Conservation (phyloP, 176 grass and related monocot genomes). For the Avena insularis region DNA sequence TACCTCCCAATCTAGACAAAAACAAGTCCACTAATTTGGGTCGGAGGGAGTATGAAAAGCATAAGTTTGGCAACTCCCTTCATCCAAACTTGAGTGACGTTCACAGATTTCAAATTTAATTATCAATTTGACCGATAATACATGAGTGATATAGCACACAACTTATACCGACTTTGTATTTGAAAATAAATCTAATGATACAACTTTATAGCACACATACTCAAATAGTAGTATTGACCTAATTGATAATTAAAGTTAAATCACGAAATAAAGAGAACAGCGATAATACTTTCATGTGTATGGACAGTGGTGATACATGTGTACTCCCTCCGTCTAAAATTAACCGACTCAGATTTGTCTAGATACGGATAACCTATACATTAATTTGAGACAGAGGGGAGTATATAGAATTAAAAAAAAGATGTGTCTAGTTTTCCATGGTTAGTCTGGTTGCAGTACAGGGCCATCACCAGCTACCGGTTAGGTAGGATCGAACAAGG, state of each 20-base stretch:
- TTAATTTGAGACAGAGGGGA: too few relatives aligned
- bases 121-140: background rate
- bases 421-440: background rate
- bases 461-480: background rate
- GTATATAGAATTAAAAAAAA: too few relatives aligned
- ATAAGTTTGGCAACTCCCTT: background rate
- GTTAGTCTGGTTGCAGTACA: background rate
- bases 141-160: background rate
- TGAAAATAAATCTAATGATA: background rate
- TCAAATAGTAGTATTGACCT: background rate
- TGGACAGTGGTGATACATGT: background rate
- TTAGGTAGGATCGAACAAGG: background rate
- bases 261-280: background rate
- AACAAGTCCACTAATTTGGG: too few relatives aligned
- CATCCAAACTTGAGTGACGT: background rate
- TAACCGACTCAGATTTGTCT: too few relatives aligned
- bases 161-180: background rate
- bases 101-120: background rate
- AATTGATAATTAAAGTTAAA: background rate
- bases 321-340: too few relatives aligned
- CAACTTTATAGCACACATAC: background rate
- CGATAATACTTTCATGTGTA: background rate
- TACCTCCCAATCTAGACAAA: too few relatives aligned
- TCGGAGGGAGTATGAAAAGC: background rate
- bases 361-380: too few relatives aligned